Evolutionary conservation across 768 basidiomycete species (phyloP), one percentile per base, ranked within the genome.

Genomic region (Agaricus subrufescens): DNA sequence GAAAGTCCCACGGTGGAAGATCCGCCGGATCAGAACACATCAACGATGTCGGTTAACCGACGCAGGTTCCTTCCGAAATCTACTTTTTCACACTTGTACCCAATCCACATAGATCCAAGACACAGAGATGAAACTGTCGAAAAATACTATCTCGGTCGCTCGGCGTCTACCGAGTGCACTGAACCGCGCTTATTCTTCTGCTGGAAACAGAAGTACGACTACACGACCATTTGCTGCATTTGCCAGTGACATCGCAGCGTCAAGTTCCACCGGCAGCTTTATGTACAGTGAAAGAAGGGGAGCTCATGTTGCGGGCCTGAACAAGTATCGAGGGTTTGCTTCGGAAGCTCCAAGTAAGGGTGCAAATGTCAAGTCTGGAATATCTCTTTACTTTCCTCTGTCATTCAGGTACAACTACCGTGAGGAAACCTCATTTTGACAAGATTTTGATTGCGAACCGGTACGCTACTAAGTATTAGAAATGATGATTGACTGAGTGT

Each of bases 371-470:
- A 14, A 15, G 23, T 29, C 40, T 46, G 3, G 23, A 14, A 29
- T 37, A 7, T n/a, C 42, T 38, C 34, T 15, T 11, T 25, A 39
- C 23, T 42, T 25, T 11, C 31, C 19, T 8, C 50, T 39, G 11
- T 6, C 5, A 34, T 6, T 26, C 30, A 56, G 53, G 29, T 30
- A 29, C 46, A 23, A 53, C 46, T 34, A 9, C 37, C 34, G 45
- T 39, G n/a, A 57, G 54, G 30, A 55, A 54, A 34, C 83, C 88
- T 9, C 86, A 87, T 61, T 93, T 94, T 61, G 85, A 90, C 74
- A 97, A 97, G 77, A 91, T 95, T 58, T 78, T 97, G 25, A 85
- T 97, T 55, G 94, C 94, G 0, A 97, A 97, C 66, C 76, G 94
- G 94, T 87, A 54, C 51, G 74, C 49, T 14, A 38, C 48, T 26